Evolutionary conservation across 495 filamentous ascomycete genomes (phyloP), one percentile per base, ranked within the genome.

Genomic region (Staphylotrichum longicolle): DNA sequence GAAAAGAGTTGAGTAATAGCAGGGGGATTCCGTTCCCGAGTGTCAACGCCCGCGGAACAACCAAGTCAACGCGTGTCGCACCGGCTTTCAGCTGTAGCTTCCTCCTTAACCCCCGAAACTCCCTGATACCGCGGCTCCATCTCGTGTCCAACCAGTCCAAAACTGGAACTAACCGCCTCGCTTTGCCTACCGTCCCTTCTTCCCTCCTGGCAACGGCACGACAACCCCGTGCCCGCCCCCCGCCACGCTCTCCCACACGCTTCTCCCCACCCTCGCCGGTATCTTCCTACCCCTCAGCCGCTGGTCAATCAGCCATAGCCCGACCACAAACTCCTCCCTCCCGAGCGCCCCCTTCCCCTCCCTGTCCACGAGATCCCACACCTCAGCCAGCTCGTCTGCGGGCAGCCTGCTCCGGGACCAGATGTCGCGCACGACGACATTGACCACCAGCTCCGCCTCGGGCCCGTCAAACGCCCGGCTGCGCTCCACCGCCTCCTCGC

Each of bases 301-400:
- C 76, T 96, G 91, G 73, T 98, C 94, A 57, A 98, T 85, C 50
- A 98, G 78, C 94, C 94, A 98, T 82, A 93, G 85, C 11, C 94
- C 94, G 45, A 97, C 91, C 37, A 97, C 89, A 74, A 97, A 97
- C 80, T 97, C 91, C 44, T 91, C 85, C 69, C 84, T 84, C 30
- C 77, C 80, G 58, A 98, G 73, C 52, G 70, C 74, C 3, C 90
- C 90, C 30, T 78, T 76, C 11, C 79, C 71, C 11, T 78, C 72
- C 3, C 81, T 69, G 73, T 96, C 90, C 15, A 98, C 93, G 9
- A 98, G 80, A 54, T 89, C 83, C 88, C 91, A 98, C 35, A 96
- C 83, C 71, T 91, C 88, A 46, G 85, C 90, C 45, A 98, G 77
- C 66, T 86, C 82, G 62, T 87, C 76, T 15, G 70, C 62, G 0